Percentiles rank a stretch among this genome's conserved stretches.
These are phyloP conservation scores for Penicillium sp. DNA, from an alignment of 2,329 filamentous ascomycete genomes.

Conservation along the genomic window DNA sequence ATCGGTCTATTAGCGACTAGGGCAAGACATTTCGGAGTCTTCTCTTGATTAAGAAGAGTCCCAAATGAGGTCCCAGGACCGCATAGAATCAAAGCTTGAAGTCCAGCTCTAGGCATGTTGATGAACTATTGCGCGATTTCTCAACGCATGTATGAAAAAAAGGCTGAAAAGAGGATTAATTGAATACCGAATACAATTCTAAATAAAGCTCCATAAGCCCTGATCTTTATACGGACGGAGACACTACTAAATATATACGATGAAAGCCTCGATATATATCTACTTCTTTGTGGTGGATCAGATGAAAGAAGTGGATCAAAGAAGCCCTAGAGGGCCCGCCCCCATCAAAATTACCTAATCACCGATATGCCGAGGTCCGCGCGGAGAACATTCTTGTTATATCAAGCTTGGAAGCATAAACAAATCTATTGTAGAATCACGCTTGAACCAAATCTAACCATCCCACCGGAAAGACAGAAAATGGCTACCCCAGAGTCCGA, in stretches of 20 bases:
- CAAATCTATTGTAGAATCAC: neutral
- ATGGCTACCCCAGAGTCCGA: conserved; percentile 34
- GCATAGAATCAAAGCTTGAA: conserved; percentile 3
- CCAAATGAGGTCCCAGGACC: conserved; percentile 4
- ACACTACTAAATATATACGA: neutral
- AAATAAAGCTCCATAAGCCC: neutral
- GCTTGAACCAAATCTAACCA: neutral
- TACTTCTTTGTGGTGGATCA: neutral
- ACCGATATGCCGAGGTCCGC: conserved; percentile 18
- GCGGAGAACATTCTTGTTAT: conserved; percentile 10
- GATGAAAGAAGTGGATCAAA: conserved; percentile 7
- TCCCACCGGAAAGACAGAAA: neutral
- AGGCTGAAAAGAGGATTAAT: neutral
- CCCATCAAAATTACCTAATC: conserved; percentile 21
- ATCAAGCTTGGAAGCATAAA: conserved; percentile 3
- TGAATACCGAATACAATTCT: neutral
- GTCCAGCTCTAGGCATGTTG: neutral
- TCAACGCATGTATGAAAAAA: neutral
- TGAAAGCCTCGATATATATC: neutral
- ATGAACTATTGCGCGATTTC: neutral
- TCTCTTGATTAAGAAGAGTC: neutral
- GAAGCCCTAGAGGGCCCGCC: neutral
- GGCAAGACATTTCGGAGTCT: conserved; percentile 1
- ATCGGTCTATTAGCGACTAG: conserved; percentile 3
- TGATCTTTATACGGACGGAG: neutral